Evolutionary conservation across 1,284 basidiomycete genomes (phyloP).

Genomic region (Moesziomyces parantarcticus): DNA sequence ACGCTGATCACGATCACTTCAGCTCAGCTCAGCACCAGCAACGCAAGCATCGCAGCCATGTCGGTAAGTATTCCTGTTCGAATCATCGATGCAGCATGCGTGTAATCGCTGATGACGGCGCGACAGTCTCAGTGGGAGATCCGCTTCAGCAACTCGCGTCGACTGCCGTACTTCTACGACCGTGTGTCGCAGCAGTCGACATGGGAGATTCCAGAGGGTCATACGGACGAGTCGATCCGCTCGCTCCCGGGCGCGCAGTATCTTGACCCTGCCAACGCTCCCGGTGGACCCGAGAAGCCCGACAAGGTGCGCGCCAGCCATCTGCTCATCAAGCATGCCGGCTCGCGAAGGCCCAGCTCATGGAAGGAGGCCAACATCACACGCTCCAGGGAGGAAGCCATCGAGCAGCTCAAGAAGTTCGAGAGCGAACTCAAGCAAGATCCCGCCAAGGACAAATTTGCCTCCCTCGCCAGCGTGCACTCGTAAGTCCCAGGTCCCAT

Average conservation of each 20-base stretch:
- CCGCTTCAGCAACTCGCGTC: conserved; percentile 79
- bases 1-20: too few species aligned
- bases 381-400: conserved; percentile 88
- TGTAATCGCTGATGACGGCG: background rate
- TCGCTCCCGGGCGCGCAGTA: conserved; percentile 61
- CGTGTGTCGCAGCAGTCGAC: conserved; percentile 76
- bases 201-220: conserved; percentile 82
- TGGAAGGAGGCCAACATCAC: conserved; percentile 76
- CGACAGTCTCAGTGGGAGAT: conserved; percentile 60
- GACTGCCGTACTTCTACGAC: conserved; percentile 91
- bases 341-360: conserved; percentile 81
- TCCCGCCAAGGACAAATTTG: conserved; percentile 57
- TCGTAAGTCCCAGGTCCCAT: conserved; percentile 53
- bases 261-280: conserved; percentile 51
- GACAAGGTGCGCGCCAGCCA: conserved; percentile 90
- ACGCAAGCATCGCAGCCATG: too few species aligned
- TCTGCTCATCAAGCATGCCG: conserved; percentile 90
- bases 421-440: conserved; percentile 51
- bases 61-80: too few species aligned
- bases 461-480: conserved; percentile 55
- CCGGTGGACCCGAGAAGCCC: conserved; percentile 47
- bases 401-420: conserved; percentile 74
- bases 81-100: background rate
- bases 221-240: conserved; percentile 70
- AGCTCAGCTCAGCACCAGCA: too few species aligned